These are phyloP conservation scores for Omphalea diandra DNA, from an alignment of 441 rosid species.

Conservation along the genomic window DNA sequence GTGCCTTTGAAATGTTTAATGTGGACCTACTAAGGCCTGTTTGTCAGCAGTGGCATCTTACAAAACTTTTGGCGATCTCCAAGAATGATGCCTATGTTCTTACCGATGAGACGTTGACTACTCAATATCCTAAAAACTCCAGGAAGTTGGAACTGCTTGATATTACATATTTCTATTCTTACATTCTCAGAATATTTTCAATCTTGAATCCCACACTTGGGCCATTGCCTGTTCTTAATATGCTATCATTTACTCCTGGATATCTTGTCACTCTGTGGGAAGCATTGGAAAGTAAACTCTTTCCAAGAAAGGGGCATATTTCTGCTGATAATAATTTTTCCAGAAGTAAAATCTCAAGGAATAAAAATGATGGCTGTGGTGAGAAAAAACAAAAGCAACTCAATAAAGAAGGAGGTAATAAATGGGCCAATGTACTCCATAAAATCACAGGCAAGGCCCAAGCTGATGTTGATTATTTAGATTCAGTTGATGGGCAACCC, in stretches of 20 bases:
- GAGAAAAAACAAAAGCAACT: constrained; percentile 53
- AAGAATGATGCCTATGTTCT: constrained; percentile 36
- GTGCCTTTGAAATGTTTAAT: constrained; percentile 48
- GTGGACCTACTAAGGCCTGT: constrained; percentile 70
- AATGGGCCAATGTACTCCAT: constrained; percentile 70
- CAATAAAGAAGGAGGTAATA: constrained; percentile 61
- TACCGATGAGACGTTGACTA: constrained; percentile 32
- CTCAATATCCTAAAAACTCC: constrained; percentile 30
- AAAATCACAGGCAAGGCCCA: constrained; percentile 79
- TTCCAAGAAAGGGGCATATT: constrained; percentile 34
- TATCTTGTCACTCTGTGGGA: constrained; percentile 71
- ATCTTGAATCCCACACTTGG: constrained; percentile 62
- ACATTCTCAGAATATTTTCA: constrained; percentile 78
- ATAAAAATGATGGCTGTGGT: constrained; percentile 35
- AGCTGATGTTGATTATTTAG: constrained; percentile 35
- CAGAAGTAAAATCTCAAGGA: constrained; percentile 36
- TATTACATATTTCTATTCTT: constrained; percentile 78
- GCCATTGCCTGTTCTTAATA: constrained; percentile 81
- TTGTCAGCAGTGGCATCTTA: constrained; percentile 94
- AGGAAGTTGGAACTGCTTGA: constrained; percentile 63
- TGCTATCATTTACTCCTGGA: constrained; percentile 92
- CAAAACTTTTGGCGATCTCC: constrained; percentile 59
- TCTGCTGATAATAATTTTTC: constrained; percentile 24
- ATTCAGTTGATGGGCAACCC: constrained; percentile 37
- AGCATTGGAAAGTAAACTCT: constrained; percentile 55